Percentiles rank a stretch among this genome's conserved stretches.
phyloP scores from a whole-genome alignment of 2,329 filamentous ascomycete genomes.

The Cordyceps farinosa region DNA sequence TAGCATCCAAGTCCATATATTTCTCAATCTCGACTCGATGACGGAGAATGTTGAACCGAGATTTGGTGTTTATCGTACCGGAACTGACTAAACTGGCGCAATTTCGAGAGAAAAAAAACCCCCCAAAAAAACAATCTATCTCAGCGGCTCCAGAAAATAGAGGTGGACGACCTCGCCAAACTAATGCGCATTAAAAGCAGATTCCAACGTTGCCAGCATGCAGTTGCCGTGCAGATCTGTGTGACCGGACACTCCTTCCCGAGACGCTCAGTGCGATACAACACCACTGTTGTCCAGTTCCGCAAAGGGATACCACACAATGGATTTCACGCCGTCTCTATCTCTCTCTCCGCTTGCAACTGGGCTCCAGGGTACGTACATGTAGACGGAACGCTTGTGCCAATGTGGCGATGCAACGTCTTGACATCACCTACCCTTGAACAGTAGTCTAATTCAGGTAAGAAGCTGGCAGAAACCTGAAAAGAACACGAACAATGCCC shows the following conservation, averaged over 20 bases:
- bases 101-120: too few relatives aligned
- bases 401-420: neutral
- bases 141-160: neutral
- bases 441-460: neutral
- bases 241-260: neutral
- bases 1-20: neutral
- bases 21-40: neutral
- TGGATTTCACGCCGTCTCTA: neutral
- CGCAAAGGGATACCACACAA: neutral
- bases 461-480: neutral
- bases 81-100: neutral
- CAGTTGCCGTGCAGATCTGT: neutral
- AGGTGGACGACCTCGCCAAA: neutral
- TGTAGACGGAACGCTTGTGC: neutral
- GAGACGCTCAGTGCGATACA: neutral
- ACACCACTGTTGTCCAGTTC: neutral
- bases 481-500: neutral
- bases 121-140: too few relatives aligned
- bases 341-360: neutral
- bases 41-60: neutral
- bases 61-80: neutral
- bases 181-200: neutral
- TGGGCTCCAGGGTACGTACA: too few relatives aligned
- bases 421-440: neutral
- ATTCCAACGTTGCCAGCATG: neutral